Evolutionary conservation across 208 protist species (phyloP), one percentile per base, ranked within the genome.

Genomic region (Novymonas esmeraldas): DNA sequence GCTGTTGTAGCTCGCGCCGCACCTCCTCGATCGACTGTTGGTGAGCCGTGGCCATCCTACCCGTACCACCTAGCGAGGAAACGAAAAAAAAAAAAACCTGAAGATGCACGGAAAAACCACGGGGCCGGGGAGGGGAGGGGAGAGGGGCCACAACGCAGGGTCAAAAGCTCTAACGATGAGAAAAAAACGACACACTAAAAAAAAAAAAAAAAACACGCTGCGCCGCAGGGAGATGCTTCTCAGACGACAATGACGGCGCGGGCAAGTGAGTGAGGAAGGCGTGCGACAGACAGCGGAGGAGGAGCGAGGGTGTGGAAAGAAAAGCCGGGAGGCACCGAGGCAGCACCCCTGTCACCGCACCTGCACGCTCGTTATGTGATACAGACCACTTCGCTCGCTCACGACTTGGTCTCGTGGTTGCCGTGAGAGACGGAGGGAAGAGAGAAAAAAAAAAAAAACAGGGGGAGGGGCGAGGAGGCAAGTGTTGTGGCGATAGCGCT

Each of bases 1-100:
- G 50, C 39, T 72, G 57, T 48, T 79, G 73, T 6, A 87, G 61
- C 58, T 86, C 76, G 7, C 56, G 51, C 66, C 71, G 79, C 45
- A 86, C 61, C 36, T 80, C 71, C 16, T 57, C 66, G 14, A 86
- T 63, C n/a, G 76, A 77, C 57, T 75, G 58, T 20, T 61, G 36
- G 20, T 46, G 38, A 5, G 14, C 24, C 28, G 39, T 48, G 3
- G 39, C 13, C 56, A 61, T 61, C 56, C 33, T 34, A 6, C 22
- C 6, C 3, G 22, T 14, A 28, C 33, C 0, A 3, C 3, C 28
- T 2, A 18, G 7, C 20, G 31, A 18, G 2, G 10, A 29, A 44
- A 59, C n/a, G 48, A 29, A 52, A 44, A 18, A 29, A 22, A 29
- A 31, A 41, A 29, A 18, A 31, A 29, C 0, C 54, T 59, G 2